phyloP scores from a whole-genome alignment of 805 yeast genomes.

The Ogataea dorogensis region DNA sequence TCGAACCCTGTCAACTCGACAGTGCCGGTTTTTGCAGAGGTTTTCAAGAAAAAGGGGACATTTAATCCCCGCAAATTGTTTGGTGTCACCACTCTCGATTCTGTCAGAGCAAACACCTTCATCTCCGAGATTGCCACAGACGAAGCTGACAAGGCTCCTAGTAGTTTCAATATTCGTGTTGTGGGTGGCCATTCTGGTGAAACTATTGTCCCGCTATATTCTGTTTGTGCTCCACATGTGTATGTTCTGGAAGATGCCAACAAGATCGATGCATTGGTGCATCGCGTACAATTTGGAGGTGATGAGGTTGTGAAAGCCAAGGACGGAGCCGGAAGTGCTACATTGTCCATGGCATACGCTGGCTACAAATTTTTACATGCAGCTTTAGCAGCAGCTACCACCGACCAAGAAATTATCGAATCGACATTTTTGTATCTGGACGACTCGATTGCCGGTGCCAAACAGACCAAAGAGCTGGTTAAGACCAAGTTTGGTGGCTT shows the following conservation, averaged over 20 bases:
- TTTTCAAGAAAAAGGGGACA: slow-evolving; percentile 49
- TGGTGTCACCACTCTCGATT: slow-evolving; percentile 61
- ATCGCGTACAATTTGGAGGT: slow-evolving; percentile 86
- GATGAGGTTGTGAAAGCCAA: slow-evolving; percentile 96
- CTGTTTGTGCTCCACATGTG: slow-evolving; percentile 37
- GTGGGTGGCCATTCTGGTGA: slow-evolving; percentile 95
- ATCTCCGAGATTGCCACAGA: slow-evolving; percentile 52
- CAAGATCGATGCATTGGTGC: slow-evolving; percentile 54
- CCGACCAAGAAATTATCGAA: slow-evolving; percentile 63
- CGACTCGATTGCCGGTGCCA: slow-evolving; percentile 52
- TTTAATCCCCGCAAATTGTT: slow-evolving; percentile 52
- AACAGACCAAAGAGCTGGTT: slow-evolving; percentile 43
- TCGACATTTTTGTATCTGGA: slow-evolving; percentile 57
- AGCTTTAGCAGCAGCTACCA: slow-evolving; percentile 61
- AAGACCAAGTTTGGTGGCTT: slow-evolving; percentile 34
- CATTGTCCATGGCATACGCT: slow-evolving; percentile 94
- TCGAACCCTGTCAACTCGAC: slow-evolving; percentile 64
- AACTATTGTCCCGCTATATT: slow-evolving; percentile 80
- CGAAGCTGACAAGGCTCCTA: slow-evolving; percentile 37
- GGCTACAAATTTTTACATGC: slow-evolving; percentile 73
- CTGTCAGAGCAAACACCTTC: slow-evolving; percentile 74
- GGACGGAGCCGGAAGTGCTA: slow-evolving; percentile 93
- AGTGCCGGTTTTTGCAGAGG: slow-evolving; percentile 59
- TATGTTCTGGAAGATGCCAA: slow-evolving; percentile 34
- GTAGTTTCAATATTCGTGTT: slow-evolving; percentile 65